Conservation (phyloP, 2,329 filamentous ascomycete genomes). For the Corniculantispora saksenae region DNA sequence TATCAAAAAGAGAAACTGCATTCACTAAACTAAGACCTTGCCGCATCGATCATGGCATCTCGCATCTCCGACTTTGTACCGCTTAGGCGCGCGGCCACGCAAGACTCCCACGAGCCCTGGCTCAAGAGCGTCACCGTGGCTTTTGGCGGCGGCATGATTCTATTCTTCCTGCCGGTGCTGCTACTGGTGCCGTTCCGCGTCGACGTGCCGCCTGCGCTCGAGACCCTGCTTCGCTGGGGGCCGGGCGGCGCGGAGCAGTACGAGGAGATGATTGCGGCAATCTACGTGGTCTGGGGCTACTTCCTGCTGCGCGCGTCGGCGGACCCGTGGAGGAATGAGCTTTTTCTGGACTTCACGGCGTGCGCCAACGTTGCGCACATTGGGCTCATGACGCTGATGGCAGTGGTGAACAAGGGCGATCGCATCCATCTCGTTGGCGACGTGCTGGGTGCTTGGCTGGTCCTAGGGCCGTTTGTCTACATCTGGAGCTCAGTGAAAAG, state of each 20-base stretch:
- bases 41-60: not conserved
- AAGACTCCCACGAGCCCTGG: conserved; percentile 1
- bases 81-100: not conserved
- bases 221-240: conserved; percentile 3
- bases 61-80: not conserved
- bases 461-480: conserved; percentile 5
- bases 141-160: not conserved
- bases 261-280: conserved; percentile 14
- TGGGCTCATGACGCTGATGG: conserved; percentile 13
- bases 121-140: not conserved
- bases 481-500: not conserved
- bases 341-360: conserved; percentile 10
- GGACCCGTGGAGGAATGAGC: not conserved
- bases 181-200: not conserved
- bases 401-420: conserved; percentile 3
- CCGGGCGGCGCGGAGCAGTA: conserved; percentile 15
- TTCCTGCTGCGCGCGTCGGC: not conserved
- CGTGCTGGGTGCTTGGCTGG: not conserved
- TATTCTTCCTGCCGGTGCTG: conserved; percentile 4
- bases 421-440: conserved; percentile 12
- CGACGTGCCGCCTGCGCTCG: not conserved
- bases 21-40: not conserved
- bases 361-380: conserved; percentile 6
- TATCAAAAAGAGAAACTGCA: too few species aligned
- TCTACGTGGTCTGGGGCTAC: conserved; percentile 7